Conservation (phyloP, 331 rosid species). For the Rhamnella rubrinervis region DNA sequence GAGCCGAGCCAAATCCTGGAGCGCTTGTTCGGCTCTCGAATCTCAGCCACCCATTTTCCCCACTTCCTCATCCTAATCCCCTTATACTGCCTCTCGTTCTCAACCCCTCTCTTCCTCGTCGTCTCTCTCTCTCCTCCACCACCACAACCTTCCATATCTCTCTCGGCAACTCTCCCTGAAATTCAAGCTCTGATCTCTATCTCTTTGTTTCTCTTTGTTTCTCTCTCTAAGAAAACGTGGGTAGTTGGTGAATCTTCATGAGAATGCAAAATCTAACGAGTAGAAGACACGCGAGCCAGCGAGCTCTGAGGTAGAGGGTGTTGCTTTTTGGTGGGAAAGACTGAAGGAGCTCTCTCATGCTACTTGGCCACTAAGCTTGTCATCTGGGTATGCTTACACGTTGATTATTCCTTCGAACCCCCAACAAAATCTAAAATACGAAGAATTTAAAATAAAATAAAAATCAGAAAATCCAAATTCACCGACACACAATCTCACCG, state of each 20-base stretch:
- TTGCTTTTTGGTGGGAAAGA: constrained; percentile 15
- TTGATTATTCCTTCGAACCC: constrained; percentile 43
- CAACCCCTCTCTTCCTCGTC: constrained; percentile 31
- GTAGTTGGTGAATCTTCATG: constrained; percentile 22
- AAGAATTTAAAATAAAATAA: not conserved
- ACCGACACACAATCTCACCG: constrained; percentile 63
- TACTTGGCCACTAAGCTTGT: constrained; percentile 55
- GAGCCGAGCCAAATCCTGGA: constrained; percentile 98
- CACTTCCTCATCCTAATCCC: constrained; percentile 99
- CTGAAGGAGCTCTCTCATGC: constrained; percentile 17
- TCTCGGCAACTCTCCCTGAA: not conserved
- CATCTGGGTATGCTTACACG: constrained; percentile 72
- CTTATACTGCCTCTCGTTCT: constrained; percentile 72
- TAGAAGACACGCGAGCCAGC: constrained; percentile 9
- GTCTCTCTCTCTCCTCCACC: constrained; percentile 25
- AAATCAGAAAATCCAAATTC: constrained; percentile 40
- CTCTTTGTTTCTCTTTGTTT: not conserved
- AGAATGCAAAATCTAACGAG: not conserved
- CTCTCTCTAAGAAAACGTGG: constrained; percentile 3
- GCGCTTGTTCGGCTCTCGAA: constrained; percentile 95
- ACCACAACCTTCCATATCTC: constrained; percentile 9
- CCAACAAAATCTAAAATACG: not conserved
- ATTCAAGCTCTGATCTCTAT: not conserved
- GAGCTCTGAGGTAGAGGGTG: not conserved
- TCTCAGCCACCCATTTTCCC: constrained; percentile 99